phyloP scores from a whole-genome alignment of 805 yeast genomes.

The Metschnikowia corniflorae region DNA sequence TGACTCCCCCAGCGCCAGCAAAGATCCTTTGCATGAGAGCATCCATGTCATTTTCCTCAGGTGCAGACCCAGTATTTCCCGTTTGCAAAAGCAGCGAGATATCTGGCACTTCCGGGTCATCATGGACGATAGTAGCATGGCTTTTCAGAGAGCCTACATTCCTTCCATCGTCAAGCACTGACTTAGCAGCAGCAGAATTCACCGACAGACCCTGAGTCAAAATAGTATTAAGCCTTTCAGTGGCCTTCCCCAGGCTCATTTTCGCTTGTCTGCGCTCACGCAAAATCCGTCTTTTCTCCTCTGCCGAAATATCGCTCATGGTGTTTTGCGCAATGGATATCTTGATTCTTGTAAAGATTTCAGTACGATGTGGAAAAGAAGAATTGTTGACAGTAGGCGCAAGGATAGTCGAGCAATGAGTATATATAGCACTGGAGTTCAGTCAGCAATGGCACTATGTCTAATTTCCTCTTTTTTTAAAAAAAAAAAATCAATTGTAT shows the following conservation, averaged over 20 bases:
- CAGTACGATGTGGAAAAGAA: too few species aligned
- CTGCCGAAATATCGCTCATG: constrained; percentile 47
- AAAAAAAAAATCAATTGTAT: too few species aligned
- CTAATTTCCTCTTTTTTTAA: too few species aligned
- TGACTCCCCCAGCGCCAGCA: constrained; percentile 17
- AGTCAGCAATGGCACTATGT: too few species aligned
- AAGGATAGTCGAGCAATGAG: too few species aligned
- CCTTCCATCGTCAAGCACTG: constrained; percentile 24
- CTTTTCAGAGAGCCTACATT: neutral
- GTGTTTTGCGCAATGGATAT: too few species aligned
- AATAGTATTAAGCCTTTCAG: constrained; percentile 49
- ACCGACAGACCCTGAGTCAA: constrained; percentile 39
- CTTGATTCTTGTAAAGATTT: too few species aligned
- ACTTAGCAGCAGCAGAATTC: constrained; percentile 27
- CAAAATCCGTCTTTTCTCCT: constrained; percentile 54
- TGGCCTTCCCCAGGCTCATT: constrained; percentile 52
- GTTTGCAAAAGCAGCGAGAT: constrained; percentile 21
- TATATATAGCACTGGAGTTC: too few species aligned
- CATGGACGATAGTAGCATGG: constrained; percentile 17
- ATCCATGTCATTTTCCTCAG: constrained; percentile 29
- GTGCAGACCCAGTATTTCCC: constrained; percentile 4
- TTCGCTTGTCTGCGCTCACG: constrained; percentile 67
- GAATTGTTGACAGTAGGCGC: too few species aligned
- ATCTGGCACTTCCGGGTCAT: constrained; percentile 41
- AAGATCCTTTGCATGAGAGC: constrained; percentile 32